These are phyloP conservation scores for Spergularia bocconei DNA, from an alignment of 148 eudicot species.

Conservation along the genomic window DNA sequence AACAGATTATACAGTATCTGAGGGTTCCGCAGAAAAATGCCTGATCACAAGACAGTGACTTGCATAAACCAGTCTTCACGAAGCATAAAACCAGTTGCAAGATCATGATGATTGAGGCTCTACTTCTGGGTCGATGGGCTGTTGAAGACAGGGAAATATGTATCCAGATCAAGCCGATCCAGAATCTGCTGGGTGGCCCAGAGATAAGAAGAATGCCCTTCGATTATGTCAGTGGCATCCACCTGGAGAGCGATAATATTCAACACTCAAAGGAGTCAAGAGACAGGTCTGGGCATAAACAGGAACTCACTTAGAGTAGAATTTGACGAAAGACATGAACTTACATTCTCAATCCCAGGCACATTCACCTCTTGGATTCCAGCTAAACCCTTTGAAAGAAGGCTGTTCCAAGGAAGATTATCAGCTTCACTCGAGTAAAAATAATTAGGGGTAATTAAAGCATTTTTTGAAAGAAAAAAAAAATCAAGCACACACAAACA, in stretches of 20 bases:
- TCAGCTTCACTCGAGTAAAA: constrained; percentile 1
- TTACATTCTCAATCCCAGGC: constrained; percentile 91
- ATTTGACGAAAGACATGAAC: constrained; percentile 19
- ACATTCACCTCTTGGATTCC: constrained; percentile 80
- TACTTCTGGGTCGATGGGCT: constrained; percentile 15
- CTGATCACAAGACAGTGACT: neutral
- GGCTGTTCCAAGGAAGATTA: constrained; percentile 45
- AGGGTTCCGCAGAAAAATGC: neutral
- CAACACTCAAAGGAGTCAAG: neutral
- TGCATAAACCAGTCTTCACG: neutral
- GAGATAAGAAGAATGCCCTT: constrained; percentile 90
- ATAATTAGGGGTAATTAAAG: too few relatives aligned
- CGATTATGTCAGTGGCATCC: constrained; percentile 67
- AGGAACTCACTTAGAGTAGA: constrained; percentile 2
- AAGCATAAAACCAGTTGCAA: neutral
- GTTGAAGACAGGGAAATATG: constrained; percentile 68
- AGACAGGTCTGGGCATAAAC: neutral
- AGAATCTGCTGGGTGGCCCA: constrained; percentile 79
- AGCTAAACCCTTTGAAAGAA: constrained; percentile 90
- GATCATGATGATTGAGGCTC: neutral
- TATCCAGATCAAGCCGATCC: constrained; percentile 73
- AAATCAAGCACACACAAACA: neutral
- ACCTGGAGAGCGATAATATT: constrained; percentile 44
- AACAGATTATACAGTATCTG: constrained; percentile 5
- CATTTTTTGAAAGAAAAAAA: too few relatives aligned